Conservation (phyloP, 805 yeast species). For the Spathaspora boniae region DNA sequence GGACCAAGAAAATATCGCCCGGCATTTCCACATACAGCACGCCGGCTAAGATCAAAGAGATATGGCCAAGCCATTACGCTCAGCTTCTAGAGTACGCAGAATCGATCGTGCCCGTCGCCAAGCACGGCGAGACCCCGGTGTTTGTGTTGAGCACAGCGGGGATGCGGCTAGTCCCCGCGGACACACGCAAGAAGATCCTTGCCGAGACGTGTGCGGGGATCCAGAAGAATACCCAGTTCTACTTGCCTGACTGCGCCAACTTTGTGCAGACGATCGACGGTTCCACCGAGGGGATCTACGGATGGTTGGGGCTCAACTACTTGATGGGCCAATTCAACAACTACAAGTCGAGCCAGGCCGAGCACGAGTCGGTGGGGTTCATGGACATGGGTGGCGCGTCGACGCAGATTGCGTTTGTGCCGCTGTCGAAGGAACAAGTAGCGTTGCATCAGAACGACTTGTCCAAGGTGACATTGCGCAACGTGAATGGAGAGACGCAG, state of each 20-base stretch:
- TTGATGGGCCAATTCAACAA: slow-evolving; percentile 62
- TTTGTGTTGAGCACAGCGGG: slow-evolving; percentile 97
- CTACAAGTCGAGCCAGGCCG: slow-evolving; percentile 32
- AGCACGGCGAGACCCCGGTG: slow-evolving; percentile 70
- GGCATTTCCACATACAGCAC: slow-evolving; percentile 69
- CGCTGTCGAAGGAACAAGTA: slow-evolving; percentile 58
- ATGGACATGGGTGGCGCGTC: slow-evolving; percentile 99
- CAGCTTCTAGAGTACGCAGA: slow-evolving; percentile 67
- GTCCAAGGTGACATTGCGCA: slow-evolving; percentile 60
- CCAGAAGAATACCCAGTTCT: slow-evolving; percentile 52
- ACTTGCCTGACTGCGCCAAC: slow-evolving; percentile 55
- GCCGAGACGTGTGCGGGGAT: slow-evolving; percentile 58
- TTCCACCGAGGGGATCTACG: slow-evolving; percentile 89
- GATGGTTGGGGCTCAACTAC: slow-evolving; percentile 92
- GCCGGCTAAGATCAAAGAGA: slow-evolving; percentile 42
- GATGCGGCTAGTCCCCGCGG: slow-evolving; percentile 70
- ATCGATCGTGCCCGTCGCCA: slow-evolving; percentile 59
- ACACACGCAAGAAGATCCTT: slow-evolving; percentile 52
- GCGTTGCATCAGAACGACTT: slow-evolving; percentile 70
- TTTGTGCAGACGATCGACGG: slow-evolving; percentile 90
- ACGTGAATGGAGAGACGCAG: slow-evolving; percentile 65
- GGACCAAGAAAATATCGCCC: slow-evolving; percentile 75
- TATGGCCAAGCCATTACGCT: slow-evolving; percentile 72
- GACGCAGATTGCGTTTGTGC: slow-evolving; percentile 92
- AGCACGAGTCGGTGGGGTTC: slow-evolving; percentile 74